Evolutionary conservation across 2,329 filamentous ascomycete genomes (phyloP), one percentile per base, ranked within the genome.

Genomic region (Rhynchosporium graminicola): DNA sequence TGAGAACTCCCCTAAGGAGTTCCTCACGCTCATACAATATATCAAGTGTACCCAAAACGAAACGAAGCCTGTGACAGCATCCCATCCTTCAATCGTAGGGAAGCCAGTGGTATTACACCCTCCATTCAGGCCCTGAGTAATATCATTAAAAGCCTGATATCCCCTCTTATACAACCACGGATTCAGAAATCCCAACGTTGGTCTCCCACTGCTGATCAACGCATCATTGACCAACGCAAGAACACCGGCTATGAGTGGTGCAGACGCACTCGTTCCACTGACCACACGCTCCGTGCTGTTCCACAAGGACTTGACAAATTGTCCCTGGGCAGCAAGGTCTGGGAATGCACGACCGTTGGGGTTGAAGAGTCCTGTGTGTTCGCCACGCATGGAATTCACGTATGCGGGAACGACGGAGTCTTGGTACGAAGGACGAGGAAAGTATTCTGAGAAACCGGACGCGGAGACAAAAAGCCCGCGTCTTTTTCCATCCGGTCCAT

Each of bases 151-250:
- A 0, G 72, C 75, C 45, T 73, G 71, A 47, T 69, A 70, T 33
- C 71, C 71, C 29, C 63, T 67, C 8, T 66, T 64, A 64, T 78
- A 79, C 31, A 78, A 57, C 76, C 75, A 77, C 1, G 77, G 77
- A 66, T 79, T 79, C 60, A 79, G 57, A 67, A 77, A 79, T 4
- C 77, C 77, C 3, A 79, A 68, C 0, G 72, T 68, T 3, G 68
- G 68, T 70, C 81, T 79, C 4, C 82, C 82, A 10, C 75, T 75
- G 0, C 79, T 75, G 26, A 87, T 73, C 20, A 84, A 76, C 0
- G 83, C 83, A 66, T 87, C 85, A 66, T 89, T 89, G 46, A 88
- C 76, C 2, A 89, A 77, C 1, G 82, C 76, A 42, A 89, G 77
- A 60, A 89, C 77, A n/a, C 79, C 82, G 0, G 83, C 79, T 2